These are phyloP conservation scores for Cymodocea nodosa DNA, from an alignment of 116 monocot species.

Conservation along the genomic window DNA sequence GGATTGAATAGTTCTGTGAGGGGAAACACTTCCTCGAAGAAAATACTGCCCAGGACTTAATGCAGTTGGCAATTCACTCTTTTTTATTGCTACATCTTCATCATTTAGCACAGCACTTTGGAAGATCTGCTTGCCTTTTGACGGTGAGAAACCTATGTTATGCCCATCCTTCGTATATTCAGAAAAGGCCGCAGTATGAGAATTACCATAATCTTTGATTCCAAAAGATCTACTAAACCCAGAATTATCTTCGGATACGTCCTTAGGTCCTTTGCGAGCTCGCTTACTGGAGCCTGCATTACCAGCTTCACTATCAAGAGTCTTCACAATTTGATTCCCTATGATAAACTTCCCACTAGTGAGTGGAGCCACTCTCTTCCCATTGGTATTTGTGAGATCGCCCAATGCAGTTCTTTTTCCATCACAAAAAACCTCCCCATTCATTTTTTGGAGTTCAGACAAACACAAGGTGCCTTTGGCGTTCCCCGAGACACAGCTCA, in stretches of 20 bases:
- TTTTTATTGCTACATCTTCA: neutral
- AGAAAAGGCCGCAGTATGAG: neutral
- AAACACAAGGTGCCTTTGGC: too few species aligned
- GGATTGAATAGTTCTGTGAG: neutral
- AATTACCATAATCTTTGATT: neutral
- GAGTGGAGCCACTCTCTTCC: constrained; percentile 25
- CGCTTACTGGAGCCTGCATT: neutral
- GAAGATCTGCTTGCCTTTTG: neutral
- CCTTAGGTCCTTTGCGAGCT: neutral
- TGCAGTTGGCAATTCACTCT: neutral
- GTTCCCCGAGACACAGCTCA: too few species aligned
- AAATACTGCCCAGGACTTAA: constrained; percentile 4
- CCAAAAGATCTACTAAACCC: neutral
- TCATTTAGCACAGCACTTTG: neutral
- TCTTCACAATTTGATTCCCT: constrained; percentile 1
- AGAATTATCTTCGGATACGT: neutral
- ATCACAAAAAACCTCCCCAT: neutral
- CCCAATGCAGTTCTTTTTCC: constrained; percentile 13
- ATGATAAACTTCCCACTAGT: constrained; percentile 13
- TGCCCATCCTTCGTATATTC: neutral
- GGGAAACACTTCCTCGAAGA: neutral
- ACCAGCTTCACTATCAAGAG: neutral
- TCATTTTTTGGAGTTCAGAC: neutral
- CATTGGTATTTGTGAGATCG: constrained; percentile 30
- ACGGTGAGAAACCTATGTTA: neutral